Evolutionary conservation across 2,329 filamentous ascomycete species (phyloP).

Genomic region (Curvularia verruculosa): DNA sequence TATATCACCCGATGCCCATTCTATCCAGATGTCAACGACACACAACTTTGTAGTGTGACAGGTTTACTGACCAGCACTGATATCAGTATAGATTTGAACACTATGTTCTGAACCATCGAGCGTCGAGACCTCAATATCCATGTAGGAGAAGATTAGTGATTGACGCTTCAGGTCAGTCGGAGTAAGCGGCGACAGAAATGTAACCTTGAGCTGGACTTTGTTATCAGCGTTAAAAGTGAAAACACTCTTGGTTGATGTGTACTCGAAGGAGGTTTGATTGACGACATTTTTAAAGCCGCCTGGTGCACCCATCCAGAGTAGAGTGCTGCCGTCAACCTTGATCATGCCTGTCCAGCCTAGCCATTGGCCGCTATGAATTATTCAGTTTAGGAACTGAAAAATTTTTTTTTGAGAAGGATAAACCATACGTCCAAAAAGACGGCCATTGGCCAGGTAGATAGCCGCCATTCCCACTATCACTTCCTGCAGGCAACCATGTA

Average conservation of each 20-base stretch:
- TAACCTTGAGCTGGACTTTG: constrained; percentile 68
- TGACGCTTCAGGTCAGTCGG: constrained; percentile 70
- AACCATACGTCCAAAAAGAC: constrained; percentile 64
- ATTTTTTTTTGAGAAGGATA: neutral
- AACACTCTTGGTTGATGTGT: constrained; percentile 73
- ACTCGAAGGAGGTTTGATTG: constrained; percentile 68
- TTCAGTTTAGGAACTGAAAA: constrained; percentile 37
- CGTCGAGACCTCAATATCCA: constrained; percentile 67
- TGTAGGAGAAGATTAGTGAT: constrained; percentile 73
- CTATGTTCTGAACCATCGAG: constrained; percentile 67
- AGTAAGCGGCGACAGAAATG: constrained; percentile 73
- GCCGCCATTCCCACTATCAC: constrained; percentile 67
- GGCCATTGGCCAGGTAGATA: constrained; percentile 73
- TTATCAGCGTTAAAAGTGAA: constrained; percentile 70
- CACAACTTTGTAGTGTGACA: neutral
- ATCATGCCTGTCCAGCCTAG: constrained; percentile 73
- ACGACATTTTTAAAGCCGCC: constrained; percentile 54
- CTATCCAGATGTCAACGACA: constrained; percentile 50
- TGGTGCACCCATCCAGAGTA: constrained; percentile 55
- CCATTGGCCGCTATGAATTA: constrained; percentile 57
- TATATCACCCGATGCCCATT: constrained; percentile 73
- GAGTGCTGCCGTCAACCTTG: constrained; percentile 62
- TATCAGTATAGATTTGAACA: constrained; percentile 75
- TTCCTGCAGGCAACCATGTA: constrained; percentile 69
- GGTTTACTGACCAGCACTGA: constrained; percentile 65